Evolutionary conservation across 768 basidiomycete species (phyloP), one percentile per base, ranked within the genome.

Genomic region (Suillus clintonianus): DNA sequence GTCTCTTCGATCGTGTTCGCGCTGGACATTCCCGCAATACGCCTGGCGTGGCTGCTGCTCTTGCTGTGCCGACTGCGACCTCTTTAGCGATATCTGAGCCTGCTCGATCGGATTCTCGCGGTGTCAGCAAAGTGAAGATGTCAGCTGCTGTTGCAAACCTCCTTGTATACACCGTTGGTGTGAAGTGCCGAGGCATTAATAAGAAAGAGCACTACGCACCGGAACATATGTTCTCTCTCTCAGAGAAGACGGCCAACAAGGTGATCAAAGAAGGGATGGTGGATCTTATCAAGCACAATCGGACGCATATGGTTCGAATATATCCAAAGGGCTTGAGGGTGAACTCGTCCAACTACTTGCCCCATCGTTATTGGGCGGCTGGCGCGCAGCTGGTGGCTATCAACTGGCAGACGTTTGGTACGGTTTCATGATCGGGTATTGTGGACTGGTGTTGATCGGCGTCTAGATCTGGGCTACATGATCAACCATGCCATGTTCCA

Each of bases 401-500:
- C 61, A 99, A 99, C 75, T 99, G 95, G 95, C 97, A 99, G 77
- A 99, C 95, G 0, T 89, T 89, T 67, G 95, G 95, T 96, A 71
- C 61, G 88, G 34, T 34, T 47, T 37, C 22, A 45, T 17, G 60
- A 39, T 27, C 15, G 61, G 55, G 30, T 47, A 34, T 58, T 63
- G n/a, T 63, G 34, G 17, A 27, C 58, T 17, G 19, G 15, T 55
- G 3, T 8, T 55, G 53, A 55, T 36, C n/a, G 27, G 22, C 6
- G 39, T 59, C 5, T 73, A 95, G 95, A 98, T 76, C 77, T 94
- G 58, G 95, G 94, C 2, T 91, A 90, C 71, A 88, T 90, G 80
- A 93, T 98, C 74, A 99, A 97, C 71, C 88, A 92, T 64, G 94
- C 96, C 7, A 95, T 99, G 94, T 99, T 99, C 76, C 89, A 90